Base-by-base conservation (phyloP, 805 yeast genomes). In the Yarrowia keelungensis region DNA sequence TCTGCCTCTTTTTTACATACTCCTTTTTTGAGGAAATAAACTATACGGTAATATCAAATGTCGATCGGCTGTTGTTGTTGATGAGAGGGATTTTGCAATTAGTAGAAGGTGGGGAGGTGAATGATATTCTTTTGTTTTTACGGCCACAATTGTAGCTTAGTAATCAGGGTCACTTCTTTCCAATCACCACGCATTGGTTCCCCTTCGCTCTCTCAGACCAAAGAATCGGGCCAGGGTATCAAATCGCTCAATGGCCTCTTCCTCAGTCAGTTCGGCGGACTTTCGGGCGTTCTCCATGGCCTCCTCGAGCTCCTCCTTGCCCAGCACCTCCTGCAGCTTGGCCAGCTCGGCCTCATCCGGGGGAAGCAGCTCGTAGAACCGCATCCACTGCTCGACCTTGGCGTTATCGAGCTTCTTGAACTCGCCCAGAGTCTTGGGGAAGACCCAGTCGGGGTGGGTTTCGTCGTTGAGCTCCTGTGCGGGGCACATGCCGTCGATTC, bases 281-380 rank as follows among this genome's bases (percentile, higher is more conserved):
- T 80, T 80, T 38, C 67, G 67, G 9, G 51, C 68, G 22, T 50
- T 53, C 12, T 65, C 68, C 50, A 51, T 16, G 10, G 50, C 61
- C 43, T 50, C 59, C 42, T 65, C 68, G 14, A 82, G 77, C 69
- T 86, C 84, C 19, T 86, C 88, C 39, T 68, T 47, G 41, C 82
- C 85, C 69, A 86, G 74, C 61, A 83, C 83, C 36, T 85, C 85
- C 61, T 83, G 83, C 72, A 85, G 77, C 69, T 80, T 79, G 43
- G 83, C 83, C 62, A 84, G 82, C 72, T 87, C 88, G 70, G 84
- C 84, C 47, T 80, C 79, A 39, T 84, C 83, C 39, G 90, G 87
- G n/a, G 92, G 88, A 50, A 91, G 78, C 68, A 91, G 78, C 74
- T 91, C 97, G 80, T 91, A 92, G 75, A 89, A 92, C 71, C 86